Base-by-base conservation (phyloP, 768 basidiomycete genomes). In the Hericium alpestre region DNA sequence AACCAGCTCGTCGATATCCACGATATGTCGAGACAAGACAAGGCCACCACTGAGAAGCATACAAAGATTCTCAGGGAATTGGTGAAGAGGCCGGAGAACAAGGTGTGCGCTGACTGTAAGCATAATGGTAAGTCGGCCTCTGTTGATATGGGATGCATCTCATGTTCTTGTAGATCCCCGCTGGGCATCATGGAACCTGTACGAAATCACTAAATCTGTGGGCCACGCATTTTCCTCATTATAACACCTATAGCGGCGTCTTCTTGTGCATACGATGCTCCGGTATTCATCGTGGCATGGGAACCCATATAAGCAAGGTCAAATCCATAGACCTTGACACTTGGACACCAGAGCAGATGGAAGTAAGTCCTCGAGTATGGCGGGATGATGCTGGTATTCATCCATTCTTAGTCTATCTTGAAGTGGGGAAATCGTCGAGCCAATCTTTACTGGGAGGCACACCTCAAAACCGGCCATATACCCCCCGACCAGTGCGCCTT, bases 171-270 rank as follows among this genome's bases (percentile, higher is more conserved):
- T 62, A 96, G 94, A 98, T 77, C 91, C 95, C 47, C 80, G 95
- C 64, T 99, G 95, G 95, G 95, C 95, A 46, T 93, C 92, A 8
- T 96, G 93, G 89, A 98, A 97, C 70, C 71, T 97, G 89, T 92
- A 67, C 62, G 84, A 37, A 22, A 23, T n/a, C 32, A 22, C 1
- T 16, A 38, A 20, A 22, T 1, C 12, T 4, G 27, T 22, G 15
- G 25, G 38, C 38, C 55, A 51, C 40, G 46, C n/a, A 51, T 58
- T 27, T 55, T 43, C 2, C 32, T 5, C 23, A 56, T 53, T 51
- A 46, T 38, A 18, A 43, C 27, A 22, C 51, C 56, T 20, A 32
- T 60, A 93, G 91, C 25, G 95, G 95, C 22, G 87, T 93, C 1
- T 96, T 93, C 67, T 76, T 98, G 40, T 99, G 95, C 68, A 96